Percentiles rank a stretch among this genome's conserved stretches.
phyloP scores from a whole-genome alignment of 2,329 filamentous ascomycete species.

The Cercospora sesami region DNA sequence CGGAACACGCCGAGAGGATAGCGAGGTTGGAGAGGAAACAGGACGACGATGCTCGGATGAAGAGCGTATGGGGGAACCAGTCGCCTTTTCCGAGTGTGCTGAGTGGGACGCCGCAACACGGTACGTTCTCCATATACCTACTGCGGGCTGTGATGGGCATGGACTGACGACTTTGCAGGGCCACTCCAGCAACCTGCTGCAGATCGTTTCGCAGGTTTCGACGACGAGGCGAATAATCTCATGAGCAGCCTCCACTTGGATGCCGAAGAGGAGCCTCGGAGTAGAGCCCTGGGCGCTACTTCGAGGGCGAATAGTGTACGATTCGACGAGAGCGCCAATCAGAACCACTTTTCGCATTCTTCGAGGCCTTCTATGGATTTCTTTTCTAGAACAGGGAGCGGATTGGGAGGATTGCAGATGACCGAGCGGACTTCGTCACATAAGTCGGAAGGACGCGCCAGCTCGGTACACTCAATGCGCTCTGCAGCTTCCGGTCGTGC shows the following conservation, averaged over 20 bases:
- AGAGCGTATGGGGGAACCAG: slow-evolving; percentile 81
- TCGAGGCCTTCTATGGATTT: slow-evolving; percentile 83
- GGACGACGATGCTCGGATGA: slow-evolving; percentile 65
- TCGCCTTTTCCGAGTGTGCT: slow-evolving; percentile 88
- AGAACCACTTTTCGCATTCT: slow-evolving; percentile 82
- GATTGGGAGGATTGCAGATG: slow-evolving; percentile 74
- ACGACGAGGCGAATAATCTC: slow-evolving; percentile 79
- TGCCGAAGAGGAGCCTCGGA: slow-evolving; percentile 77
- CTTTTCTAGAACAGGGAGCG: slow-evolving; percentile 65
- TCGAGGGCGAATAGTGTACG: slow-evolving; percentile 96
- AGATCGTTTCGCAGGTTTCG: slow-evolving; percentile 86
- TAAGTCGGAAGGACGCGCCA: slow-evolving; percentile 93
- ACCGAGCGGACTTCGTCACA: slow-evolving; percentile 90
- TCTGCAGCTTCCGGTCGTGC: slow-evolving; percentile 77
- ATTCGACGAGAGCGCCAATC: slow-evolving; percentile 93
- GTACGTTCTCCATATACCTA: slow-evolving; percentile 52
- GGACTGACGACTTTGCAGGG: slow-evolving; percentile 52
- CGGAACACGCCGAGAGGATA: slow-evolving; percentile 62
- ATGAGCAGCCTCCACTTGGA: slow-evolving; percentile 82
- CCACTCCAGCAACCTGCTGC: slow-evolving; percentile 75
- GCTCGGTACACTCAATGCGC: slow-evolving; percentile 77
- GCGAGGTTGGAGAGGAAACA: slow-evolving; percentile 61
- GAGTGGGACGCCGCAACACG: slow-evolving; percentile 81
- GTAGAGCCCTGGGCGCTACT: slow-evolving; percentile 66
- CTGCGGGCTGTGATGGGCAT: not conserved